These are phyloP conservation scores for Ceratocystis eucalypticola DNA, from an alignment of 2,329 filamentous ascomycete genomes.

Conservation along the genomic window DNA sequence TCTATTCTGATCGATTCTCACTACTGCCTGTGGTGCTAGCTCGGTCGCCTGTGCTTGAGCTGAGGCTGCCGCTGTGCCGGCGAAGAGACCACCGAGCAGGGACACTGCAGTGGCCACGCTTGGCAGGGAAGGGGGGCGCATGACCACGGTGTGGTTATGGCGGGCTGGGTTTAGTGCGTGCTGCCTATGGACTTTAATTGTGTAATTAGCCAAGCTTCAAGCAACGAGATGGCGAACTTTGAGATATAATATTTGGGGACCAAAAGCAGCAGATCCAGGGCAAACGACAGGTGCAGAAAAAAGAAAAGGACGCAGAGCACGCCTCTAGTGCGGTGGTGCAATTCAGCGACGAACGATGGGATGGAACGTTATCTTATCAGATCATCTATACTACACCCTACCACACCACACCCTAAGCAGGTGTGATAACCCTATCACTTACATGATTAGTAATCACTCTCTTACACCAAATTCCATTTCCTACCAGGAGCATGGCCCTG, in stretches of 20 bases:
- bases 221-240: neutral
- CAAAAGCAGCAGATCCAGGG: neutral
- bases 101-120: neutral
- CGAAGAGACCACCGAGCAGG: neutral
- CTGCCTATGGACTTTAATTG: neutral
- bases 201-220: neutral
- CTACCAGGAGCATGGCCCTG: neutral
- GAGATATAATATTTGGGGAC: too few species aligned
- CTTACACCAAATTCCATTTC: neutral
- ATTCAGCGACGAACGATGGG: neutral
- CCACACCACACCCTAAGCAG: neutral
- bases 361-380: conserved; percentile 17
- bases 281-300: neutral
- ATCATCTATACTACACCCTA: conserved; percentile 10
- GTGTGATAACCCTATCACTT: neutral
- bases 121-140: neutral
- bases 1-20: neutral
- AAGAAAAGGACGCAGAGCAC: neutral
- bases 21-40: neutral
- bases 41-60: neutral
- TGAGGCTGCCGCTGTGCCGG: neutral
- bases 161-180: neutral
- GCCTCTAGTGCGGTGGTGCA: neutral
- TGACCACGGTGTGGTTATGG: neutral
- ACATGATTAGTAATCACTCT: neutral